These are phyloP conservation scores for Xanthoconium stramineum DNA, from an alignment of 768 basidiomycete species.

Conservation along the genomic window DNA sequence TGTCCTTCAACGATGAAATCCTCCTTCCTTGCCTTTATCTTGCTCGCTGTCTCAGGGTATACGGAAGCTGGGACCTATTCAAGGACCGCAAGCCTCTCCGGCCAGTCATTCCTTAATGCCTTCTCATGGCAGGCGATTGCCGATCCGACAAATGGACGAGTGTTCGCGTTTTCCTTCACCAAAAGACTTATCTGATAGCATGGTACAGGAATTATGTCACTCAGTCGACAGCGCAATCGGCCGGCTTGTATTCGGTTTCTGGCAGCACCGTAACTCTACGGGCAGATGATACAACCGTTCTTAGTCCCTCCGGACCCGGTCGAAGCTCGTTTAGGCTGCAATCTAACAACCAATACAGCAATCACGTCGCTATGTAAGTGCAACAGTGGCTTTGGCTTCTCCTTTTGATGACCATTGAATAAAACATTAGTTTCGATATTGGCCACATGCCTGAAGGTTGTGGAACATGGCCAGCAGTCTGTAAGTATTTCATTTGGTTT, in stretches of 20 bases:
- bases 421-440: slow-evolving; percentile 32
- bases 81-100: slow-evolving; percentile 43
- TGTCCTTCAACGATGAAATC: neutral
- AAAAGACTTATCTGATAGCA: neutral
- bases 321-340: slow-evolving; percentile 36
- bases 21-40: slow-evolving; percentile 1
- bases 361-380: slow-evolving; percentile 34
- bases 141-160: slow-evolving; percentile 36
- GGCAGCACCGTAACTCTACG: slow-evolving; percentile 36
- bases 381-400: too few relatives aligned
- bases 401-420: neutral
- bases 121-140: slow-evolving; percentile 27
- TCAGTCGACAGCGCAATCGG: slow-evolving; percentile 44
- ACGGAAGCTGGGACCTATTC: slow-evolving; percentile 43
- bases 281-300: slow-evolving; percentile 31
- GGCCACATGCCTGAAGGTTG: slow-evolving; percentile 38
- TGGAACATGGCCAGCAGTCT: slow-evolving; percentile 38
- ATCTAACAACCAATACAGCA: slow-evolving; percentile 29
- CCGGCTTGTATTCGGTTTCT: slow-evolving; percentile 57
- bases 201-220: slow-evolving; percentile 40
- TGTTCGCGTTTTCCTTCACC: slow-evolving; percentile 15
- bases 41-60: slow-evolving; percentile 3
- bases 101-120: slow-evolving; percentile 45
- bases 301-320: slow-evolving; percentile 30
- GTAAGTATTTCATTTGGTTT: slow-evolving; percentile 18